These are phyloP conservation scores for Phaeodactylum tricornutum DNA, from an alignment of 108 stramenopile species.

Conservation along the genomic window DNA sequence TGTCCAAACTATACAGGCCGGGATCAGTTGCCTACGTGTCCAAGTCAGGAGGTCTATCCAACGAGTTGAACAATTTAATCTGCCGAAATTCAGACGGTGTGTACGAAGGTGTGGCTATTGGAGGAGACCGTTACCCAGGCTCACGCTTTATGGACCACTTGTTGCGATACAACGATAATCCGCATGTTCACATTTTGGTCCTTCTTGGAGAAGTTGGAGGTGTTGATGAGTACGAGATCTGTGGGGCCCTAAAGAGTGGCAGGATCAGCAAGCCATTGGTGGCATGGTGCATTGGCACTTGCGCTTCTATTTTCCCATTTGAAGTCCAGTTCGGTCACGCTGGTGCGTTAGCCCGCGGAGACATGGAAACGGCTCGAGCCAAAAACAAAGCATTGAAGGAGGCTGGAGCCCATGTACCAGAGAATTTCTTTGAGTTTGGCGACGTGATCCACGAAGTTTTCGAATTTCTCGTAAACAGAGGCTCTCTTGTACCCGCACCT, in stretches of 20 bases:
- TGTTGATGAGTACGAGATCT: slow-evolving; percentile 87
- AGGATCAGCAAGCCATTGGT: slow-evolving; percentile 84
- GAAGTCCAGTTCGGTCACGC: slow-evolving; percentile 94
- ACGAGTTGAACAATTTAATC: slow-evolving; percentile 90
- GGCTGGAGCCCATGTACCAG: slow-evolving; percentile 79
- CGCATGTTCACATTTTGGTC: slow-evolving; percentile 72
- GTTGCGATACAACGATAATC: slow-evolving; percentile 86
- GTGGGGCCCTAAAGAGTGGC: slow-evolving; percentile 71
- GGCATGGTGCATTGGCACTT: slow-evolving; percentile 92
- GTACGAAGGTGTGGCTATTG: slow-evolving; percentile 88
- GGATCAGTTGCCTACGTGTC: slow-evolving; percentile 87
- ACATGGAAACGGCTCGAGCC: slow-evolving; percentile 73
- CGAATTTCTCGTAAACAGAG: slow-evolving; percentile 30
- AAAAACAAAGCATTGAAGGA: slow-evolving; percentile 70
- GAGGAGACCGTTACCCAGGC: slow-evolving; percentile 88
- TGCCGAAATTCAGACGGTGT: slow-evolving; percentile 78
- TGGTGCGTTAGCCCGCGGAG: slow-evolving; percentile 75
- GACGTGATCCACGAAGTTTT: slow-evolving; percentile 49
- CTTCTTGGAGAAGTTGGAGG: slow-evolving; percentile 88
- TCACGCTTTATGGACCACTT: slow-evolving; percentile 82
- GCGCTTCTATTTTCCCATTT: slow-evolving; percentile 81
- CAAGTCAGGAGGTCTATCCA: slow-evolving; percentile 85
- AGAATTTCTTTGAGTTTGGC: slow-evolving; percentile 77
- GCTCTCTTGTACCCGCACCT: slow-evolving; percentile 33
- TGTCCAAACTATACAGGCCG: slow-evolving; percentile 77